Percentiles rank a stretch among this genome's conserved stretches.
phyloP scores from a whole-genome alignment of 1,284 basidiomycete genomes.

The Moesziomyces globuligerus region DNA sequence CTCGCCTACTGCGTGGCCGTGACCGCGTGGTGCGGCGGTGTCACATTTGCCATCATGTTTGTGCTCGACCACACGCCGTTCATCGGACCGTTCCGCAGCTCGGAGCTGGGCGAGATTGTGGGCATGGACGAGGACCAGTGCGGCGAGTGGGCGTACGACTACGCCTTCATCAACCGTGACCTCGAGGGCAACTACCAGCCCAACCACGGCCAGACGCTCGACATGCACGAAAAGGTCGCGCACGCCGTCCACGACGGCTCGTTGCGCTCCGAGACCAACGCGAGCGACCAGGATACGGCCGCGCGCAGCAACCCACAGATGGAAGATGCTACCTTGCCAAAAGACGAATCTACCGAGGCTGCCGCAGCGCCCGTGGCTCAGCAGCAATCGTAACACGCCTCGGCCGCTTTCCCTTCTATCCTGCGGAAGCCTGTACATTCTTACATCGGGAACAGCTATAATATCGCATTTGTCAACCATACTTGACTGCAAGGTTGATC shows the following conservation, averaged over 20 bases:
- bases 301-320: neutral
- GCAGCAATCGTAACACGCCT: neutral
- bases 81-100: constrained; percentile 78
- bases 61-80: constrained; percentile 78
- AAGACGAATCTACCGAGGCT: neutral
- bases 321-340: neutral
- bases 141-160: constrained; percentile 71
- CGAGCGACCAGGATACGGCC: constrained; percentile 12
- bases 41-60: constrained; percentile 73
- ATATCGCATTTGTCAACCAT: too few species aligned
- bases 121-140: constrained; percentile 81
- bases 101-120: constrained; percentile 80
- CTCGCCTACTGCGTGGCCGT: constrained; percentile 80
- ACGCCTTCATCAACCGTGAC: constrained; percentile 58
- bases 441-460: too few species aligned
- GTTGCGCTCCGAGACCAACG: constrained; percentile 13
- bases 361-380: neutral
- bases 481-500: too few species aligned
- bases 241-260: constrained; percentile 20
- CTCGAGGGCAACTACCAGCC: constrained; percentile 60
- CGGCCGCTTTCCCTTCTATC: neutral
- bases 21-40: constrained; percentile 72
- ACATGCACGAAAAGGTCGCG: constrained; percentile 51
- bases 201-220: constrained; percentile 44
- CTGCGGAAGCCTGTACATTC: too few species aligned